phyloP scores from a whole-genome alignment of 768 basidiomycete species.

The Russula sp. region DNA sequence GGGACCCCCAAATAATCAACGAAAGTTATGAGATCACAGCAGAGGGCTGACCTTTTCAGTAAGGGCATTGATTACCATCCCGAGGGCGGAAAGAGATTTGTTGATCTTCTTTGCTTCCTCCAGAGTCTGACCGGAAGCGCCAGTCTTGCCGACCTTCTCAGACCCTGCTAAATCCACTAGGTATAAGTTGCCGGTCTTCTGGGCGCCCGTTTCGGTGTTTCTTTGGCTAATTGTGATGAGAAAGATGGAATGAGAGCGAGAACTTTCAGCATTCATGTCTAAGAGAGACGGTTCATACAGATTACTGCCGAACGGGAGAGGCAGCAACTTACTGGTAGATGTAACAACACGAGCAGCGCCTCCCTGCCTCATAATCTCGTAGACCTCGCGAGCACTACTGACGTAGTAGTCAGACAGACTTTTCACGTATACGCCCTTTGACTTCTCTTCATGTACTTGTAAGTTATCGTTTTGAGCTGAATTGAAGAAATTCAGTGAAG shows the following conservation, averaged over 20 bases:
- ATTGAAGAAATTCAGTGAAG: background rate
- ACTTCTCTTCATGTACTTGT: conserved; percentile 97
- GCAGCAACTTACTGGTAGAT: conserved; percentile 68
- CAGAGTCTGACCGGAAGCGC: conserved; percentile 95
- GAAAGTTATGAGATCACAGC: conserved; percentile 88
- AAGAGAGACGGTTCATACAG: conserved; percentile 11
- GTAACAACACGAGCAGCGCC: conserved; percentile 86
- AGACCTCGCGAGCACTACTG: conserved; percentile 89
- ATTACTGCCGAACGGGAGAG: conserved; percentile 1
- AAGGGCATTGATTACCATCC: conserved; percentile 98
- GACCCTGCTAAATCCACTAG: conserved; percentile 97
- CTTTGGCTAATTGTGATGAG: conserved; percentile 95
- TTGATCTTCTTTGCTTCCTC: conserved; percentile 99
- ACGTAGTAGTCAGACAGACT: conserved; percentile 97
- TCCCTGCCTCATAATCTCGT: conserved; percentile 98
- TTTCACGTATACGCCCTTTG: conserved; percentile 96
- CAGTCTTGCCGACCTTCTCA: conserved; percentile 99
- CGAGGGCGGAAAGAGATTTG: conserved; percentile 93
- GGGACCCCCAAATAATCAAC: conserved; percentile 75
- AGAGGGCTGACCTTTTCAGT: conserved; percentile 78
- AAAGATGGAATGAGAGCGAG: conserved; percentile 98
- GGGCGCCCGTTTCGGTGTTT: conserved; percentile 91
- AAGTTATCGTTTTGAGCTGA: conserved; percentile 95
- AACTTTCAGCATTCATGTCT: conserved; percentile 99
- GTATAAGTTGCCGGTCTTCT: conserved; percentile 95